phyloP scores from a whole-genome alignment of 805 yeast genomes.

The Saccharomycopsis sp. region DNA sequence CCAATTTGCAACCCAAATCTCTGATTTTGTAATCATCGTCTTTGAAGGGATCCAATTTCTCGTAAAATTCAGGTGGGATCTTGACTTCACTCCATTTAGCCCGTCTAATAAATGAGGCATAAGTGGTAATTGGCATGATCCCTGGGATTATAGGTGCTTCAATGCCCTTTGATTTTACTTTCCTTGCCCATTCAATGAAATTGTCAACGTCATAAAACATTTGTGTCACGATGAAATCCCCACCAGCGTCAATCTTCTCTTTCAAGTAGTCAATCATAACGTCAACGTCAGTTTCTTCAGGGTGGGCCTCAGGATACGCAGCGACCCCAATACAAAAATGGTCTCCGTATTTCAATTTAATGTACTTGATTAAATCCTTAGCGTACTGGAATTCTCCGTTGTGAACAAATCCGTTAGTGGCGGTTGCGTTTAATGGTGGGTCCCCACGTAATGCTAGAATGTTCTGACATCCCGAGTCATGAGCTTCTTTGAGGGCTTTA shows the following conservation, averaged over 20 bases:
- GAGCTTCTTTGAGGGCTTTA: slow-evolving; percentile 77
- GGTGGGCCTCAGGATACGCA: slow-evolving; percentile 96
- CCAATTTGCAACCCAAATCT: slow-evolving; percentile 73
- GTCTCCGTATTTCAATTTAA: slow-evolving; percentile 70
- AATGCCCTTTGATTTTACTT: slow-evolving; percentile 57
- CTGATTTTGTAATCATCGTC: slow-evolving; percentile 89
- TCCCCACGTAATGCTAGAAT: slow-evolving; percentile 94
- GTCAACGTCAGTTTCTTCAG: slow-evolving; percentile 63
- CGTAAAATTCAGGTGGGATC: slow-evolving; percentile 68
- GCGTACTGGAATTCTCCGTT: slow-evolving; percentile 87
- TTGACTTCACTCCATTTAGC: slow-evolving; percentile 89
- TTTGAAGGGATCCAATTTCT: slow-evolving; percentile 68
- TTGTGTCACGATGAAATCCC: slow-evolving; percentile 88
- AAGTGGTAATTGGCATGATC: slow-evolving; percentile 97
- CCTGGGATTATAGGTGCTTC: slow-evolving; percentile 92
- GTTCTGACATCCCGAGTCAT: slow-evolving; percentile 88
- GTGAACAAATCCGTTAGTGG: slow-evolving; percentile 26
- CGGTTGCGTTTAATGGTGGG: slow-evolving; percentile 59
- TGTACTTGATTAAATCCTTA: slow-evolving; percentile 74
- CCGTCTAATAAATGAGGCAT: slow-evolving; percentile 85
- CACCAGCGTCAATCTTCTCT: slow-evolving; percentile 91
- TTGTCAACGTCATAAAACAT: slow-evolving; percentile 93
- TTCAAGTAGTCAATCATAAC: slow-evolving; percentile 57
- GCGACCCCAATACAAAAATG: slow-evolving; percentile 95
- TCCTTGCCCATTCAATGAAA: slow-evolving; percentile 75